Base-by-base conservation (phyloP, 257 asterid genomes). In the Cordia subcordata region DNA sequence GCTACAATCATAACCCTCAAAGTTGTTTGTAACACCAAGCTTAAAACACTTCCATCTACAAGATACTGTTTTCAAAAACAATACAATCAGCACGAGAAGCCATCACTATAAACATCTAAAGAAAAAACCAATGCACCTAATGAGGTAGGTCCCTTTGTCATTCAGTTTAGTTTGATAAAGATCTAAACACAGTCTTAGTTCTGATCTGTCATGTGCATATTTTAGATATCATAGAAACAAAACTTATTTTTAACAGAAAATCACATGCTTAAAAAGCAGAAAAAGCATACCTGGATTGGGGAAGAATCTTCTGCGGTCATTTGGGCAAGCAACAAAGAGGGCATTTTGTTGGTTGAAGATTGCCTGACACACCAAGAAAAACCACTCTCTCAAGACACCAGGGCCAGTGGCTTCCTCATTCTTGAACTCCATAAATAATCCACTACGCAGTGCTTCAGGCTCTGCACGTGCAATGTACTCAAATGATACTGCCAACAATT, bases 351-450 rank as follows among this genome's bases (percentile, higher is more conserved):
- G 95, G 76, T 87, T 83, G 73, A 93, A 93, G 35, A 89, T 78
- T 52, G 85, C 95, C 70, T 85, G 97, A 72, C 92, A 89, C 50
- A 89, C 95, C 85, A 86, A 79, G 76, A 83, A 73, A 79, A 93
- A 89, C 99, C 99, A 93, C 72, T 93, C 99, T 49, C 97, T 80
- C 63, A 93, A 79, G 37, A 93, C 97, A 37, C 99, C 97, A 51
- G 99, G 97, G 15, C 99, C 99, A 5, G 99, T 89, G 60, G 99
- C 97, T 71, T 93, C 96, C 76, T 89, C 99, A 53, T 87, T 80
- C 83, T 89, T 89, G 85, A 93, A 93, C 84, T 87, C 97, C 96
- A 93, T 81, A 64, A 85, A 83, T 47, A 93, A 77, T 46, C 99
- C 97, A 67, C 88, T 77, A 33, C 90, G 97, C 49, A 93, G 72